Evolutionary conservation across 2,329 filamentous ascomycete genomes (phyloP).

Genomic region (Huntiella omanensis): DNA sequence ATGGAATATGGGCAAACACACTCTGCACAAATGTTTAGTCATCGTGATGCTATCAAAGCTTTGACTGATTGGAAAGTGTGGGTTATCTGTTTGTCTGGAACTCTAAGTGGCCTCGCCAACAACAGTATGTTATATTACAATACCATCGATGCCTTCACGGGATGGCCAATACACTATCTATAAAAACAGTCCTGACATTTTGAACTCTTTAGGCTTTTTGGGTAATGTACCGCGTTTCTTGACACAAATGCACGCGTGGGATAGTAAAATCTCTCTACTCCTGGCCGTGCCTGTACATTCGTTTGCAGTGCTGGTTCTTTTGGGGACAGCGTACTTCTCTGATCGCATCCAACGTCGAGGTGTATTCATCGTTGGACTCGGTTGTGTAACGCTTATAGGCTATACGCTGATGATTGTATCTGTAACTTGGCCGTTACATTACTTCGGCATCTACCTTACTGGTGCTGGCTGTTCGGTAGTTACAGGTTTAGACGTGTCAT

Average conservation of each 20-base stretch:
- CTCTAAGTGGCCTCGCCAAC: background rate
- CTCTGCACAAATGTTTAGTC: background rate
- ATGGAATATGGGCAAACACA: conserved; percentile 4
- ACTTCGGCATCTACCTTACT: background rate
- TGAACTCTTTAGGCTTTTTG: background rate
- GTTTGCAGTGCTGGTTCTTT: background rate
- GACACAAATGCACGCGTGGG: background rate
- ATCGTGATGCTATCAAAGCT: background rate
- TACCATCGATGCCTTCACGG: background rate
- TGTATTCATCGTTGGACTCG: background rate
- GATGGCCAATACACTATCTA: too few species aligned
- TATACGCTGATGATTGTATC: background rate
- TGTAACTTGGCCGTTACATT: background rate
- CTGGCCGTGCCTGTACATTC: background rate
- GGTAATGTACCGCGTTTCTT: background rate
- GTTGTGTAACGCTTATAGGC: background rate
- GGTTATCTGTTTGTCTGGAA: background rate
- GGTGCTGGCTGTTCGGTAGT: background rate
- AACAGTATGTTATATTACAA: background rate
- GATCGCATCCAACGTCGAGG: conserved; percentile 2
- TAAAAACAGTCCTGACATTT: too few species aligned
- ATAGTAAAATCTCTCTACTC: background rate
- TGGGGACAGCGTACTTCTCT: background rate
- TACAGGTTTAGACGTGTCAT: background rate
- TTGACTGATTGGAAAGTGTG: conserved; percentile 2